These are phyloP conservation scores for Lindgomyces ingoldianus DNA, from an alignment of 495 filamentous ascomycete species.

Conservation along the genomic window DNA sequence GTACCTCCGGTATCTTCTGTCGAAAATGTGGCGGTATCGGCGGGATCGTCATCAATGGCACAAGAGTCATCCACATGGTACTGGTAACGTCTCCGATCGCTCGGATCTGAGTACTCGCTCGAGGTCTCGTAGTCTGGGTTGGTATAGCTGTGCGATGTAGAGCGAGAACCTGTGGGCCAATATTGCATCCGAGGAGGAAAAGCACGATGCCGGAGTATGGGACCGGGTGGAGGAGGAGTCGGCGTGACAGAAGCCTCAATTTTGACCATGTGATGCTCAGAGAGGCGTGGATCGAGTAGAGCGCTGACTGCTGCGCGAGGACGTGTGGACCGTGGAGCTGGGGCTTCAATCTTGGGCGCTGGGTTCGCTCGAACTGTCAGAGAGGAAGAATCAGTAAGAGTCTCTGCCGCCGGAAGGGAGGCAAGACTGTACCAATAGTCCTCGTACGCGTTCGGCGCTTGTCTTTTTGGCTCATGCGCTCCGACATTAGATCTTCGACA, in stretches of 20 bases:
- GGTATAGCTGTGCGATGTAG: conserved; percentile 31
- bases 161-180: conserved; percentile 31
- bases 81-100: conserved; percentile 18
- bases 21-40: conserved; percentile 16
- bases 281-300: conserved; percentile 36
- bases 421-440: conserved; percentile 26
- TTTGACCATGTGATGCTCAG: conserved; percentile 37
- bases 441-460: conserved; percentile 50
- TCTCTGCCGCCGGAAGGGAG: background rate
- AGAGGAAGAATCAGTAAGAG: conserved; percentile 6
- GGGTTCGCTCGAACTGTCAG: conserved; percentile 13
- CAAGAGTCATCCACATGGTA: conserved; percentile 28
- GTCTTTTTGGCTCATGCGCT: conserved; percentile 71
- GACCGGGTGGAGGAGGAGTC: conserved; percentile 29
- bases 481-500: conserved; percentile 65
- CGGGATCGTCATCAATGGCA: conserved; percentile 32
- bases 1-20: conserved; percentile 32
- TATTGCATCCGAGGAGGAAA: conserved; percentile 46
- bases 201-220: conserved; percentile 35
- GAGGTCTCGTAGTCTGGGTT: conserved; percentile 37
- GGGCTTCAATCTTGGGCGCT: conserved; percentile 23
- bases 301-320: conserved; percentile 18
- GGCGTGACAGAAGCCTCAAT: conserved; percentile 26
- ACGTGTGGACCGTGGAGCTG: conserved; percentile 22
- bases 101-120: conserved; percentile 34